phyloP scores from a whole-genome alignment of 805 yeast species.

The Wickerhamiella lipophila region DNA sequence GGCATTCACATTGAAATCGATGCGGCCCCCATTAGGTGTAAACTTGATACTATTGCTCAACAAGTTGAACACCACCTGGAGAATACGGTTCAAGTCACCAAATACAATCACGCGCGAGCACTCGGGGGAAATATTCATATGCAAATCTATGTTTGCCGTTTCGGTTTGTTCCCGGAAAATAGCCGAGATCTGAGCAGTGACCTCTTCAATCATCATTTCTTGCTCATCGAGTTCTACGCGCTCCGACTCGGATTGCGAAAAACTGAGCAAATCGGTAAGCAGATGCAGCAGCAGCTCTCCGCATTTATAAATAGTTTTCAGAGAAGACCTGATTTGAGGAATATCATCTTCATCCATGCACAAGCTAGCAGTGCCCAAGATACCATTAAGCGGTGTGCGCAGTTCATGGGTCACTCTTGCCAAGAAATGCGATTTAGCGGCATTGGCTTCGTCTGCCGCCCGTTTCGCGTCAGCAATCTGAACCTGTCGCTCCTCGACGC shows the following conservation, averaged over 20 bases:
- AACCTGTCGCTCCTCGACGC: constrained; percentile 74
- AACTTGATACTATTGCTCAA: constrained; percentile 86
- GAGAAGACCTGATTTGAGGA: constrained; percentile 51
- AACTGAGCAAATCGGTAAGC: constrained; percentile 78
- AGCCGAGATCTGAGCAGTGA: constrained; percentile 72
- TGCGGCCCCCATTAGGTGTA: constrained; percentile 80
- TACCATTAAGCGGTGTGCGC: constrained; percentile 92
- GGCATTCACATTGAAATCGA: constrained; percentile 35
- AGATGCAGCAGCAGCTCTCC: constrained; percentile 85
- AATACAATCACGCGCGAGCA: constrained; percentile 40
- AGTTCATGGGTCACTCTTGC: constrained; percentile 90
- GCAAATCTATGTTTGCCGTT: constrained; percentile 50
- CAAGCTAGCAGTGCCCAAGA: constrained; percentile 87
- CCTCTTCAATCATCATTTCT: constrained; percentile 65
- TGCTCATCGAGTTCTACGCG: constrained; percentile 72
- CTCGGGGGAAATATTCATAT: constrained; percentile 37
- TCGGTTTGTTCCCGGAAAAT: constrained; percentile 56
- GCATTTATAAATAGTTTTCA: constrained; percentile 73
- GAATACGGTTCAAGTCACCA: constrained; percentile 84
- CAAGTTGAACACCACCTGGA: constrained; percentile 84
- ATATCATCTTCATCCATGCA: constrained; percentile 68
- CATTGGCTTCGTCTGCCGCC: constrained; percentile 78
- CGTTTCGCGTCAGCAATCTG: constrained; percentile 72
- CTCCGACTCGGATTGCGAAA: constrained; percentile 82
- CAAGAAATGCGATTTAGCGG: constrained; percentile 86